These are phyloP conservation scores for Astrocystis sublimbata DNA, from an alignment of 495 filamentous ascomycete genomes.

Conservation along the genomic window DNA sequence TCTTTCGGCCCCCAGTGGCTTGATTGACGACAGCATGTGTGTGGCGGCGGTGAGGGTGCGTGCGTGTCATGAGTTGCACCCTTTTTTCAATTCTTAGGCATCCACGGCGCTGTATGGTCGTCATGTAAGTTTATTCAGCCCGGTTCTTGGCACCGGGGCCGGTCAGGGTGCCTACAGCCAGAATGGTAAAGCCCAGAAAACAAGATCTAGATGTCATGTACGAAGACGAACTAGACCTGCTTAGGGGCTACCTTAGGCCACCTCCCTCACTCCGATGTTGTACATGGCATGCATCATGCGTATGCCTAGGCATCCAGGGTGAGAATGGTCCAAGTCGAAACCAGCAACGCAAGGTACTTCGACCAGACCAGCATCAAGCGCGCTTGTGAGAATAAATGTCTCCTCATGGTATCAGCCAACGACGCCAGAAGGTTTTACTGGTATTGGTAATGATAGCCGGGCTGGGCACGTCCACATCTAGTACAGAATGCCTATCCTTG, in stretches of 20 bases:
- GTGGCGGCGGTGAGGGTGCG: constrained; percentile 13
- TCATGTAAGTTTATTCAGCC: constrained; percentile 13
- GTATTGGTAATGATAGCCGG: background rate
- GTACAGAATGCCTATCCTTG: too few species aligned
- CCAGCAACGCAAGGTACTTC: background rate
- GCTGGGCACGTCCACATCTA: background rate
- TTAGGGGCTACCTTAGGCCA: background rate
- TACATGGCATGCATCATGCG: constrained; percentile 3
- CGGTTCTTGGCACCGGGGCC: constrained; percentile 9
- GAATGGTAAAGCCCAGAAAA: background rate
- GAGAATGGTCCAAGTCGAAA: too few species aligned
- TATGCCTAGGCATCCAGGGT: background rate
- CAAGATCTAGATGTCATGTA: background rate
- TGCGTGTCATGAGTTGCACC: constrained; percentile 7
- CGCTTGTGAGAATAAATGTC: background rate
- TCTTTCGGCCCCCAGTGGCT: constrained; percentile 14
- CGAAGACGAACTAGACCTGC: background rate
- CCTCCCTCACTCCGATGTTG: too few species aligned
- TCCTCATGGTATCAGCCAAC: background rate
- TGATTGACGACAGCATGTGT: too few species aligned
- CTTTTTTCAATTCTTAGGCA: background rate
- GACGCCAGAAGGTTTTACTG: background rate
- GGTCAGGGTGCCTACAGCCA: background rate
- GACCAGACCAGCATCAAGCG: background rate
- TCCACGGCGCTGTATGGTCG: constrained; percentile 3